Evolutionary conservation across 108 stramenopile genomes (phyloP), one percentile per base, ranked within the genome.

Genomic region (Tribonema minus): DNA sequence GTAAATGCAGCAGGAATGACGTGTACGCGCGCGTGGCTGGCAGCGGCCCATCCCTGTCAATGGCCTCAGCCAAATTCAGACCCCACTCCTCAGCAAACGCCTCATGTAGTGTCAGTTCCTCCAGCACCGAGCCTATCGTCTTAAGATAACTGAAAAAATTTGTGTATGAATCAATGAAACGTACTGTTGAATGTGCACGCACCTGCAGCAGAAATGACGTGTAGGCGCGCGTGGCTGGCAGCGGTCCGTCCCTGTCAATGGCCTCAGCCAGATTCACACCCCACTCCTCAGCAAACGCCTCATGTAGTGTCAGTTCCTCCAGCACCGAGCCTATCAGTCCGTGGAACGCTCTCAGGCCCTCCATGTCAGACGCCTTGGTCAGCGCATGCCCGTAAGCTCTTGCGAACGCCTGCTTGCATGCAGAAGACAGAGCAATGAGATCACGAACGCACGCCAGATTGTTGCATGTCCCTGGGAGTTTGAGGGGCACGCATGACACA

Each of bases 251-350:
- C 20, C 20, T 54, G 46, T 9, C 46, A 54, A 54, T 54, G 20
- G 46, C 46, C 9, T 9, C 20, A 54, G 46, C 46, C 46, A 79
- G 30, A 31, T 79, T 64, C 36, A 79, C 26, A 9, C 77, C 77
- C 77, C 77, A 79, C 38, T 79, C 68, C 26, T n/a, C 27, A 6
- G 77, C 54, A 39, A 66, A 79, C 1, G 68, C 33, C 5, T 54
- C 68, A 35, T 79, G 77, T 33, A 79, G 61, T 20, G 34, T 31
- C 9, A 79, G 77, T 40, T 79, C 77, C 20, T 79, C 77, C 32
- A 70, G 29, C 28, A 79, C 77, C 37, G 77, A 68, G 15, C 68
- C 77, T 39, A 79, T 79, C 27, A 79, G 68, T 25, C 67, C 36
- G 32, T 68, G 68, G 58, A 79, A 79, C 7, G 77, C 67, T 5